These are phyloP conservation scores for Clitopilus passeckerianus DNA, from an alignment of 768 basidiomycete species.

Conservation along the genomic window DNA sequence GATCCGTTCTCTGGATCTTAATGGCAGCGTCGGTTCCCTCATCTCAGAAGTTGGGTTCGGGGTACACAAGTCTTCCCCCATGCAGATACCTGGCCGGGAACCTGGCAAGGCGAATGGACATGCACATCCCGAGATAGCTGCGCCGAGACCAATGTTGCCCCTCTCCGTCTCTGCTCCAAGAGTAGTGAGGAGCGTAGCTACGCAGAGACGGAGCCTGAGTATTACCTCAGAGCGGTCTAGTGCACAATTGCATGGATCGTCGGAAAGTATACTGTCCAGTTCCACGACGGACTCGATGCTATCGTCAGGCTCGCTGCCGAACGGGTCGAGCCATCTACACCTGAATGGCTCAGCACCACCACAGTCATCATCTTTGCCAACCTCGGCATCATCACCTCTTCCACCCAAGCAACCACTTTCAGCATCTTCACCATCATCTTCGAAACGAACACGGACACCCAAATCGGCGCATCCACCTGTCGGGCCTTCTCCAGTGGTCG, in stretches of 20 bases:
- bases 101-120: conserved; percentile 6
- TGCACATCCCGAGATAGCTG: conserved; percentile 10
- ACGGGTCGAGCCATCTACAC: conserved; percentile 7
- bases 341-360: conserved; percentile 5
- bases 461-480: conserved; percentile 15
- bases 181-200: conserved; percentile 52
- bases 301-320: conserved; percentile 9
- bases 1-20: conserved; percentile 35
- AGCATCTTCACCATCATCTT: conserved; percentile 3
- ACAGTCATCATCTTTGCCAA: conserved; percentile 1
- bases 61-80: conserved; percentile 20
- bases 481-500: conserved; percentile 16
- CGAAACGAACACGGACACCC: conserved; percentile 17
- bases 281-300: conserved; percentile 1
- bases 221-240: conserved; percentile 26
- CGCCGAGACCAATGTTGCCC: conserved; percentile 12
- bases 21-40: conserved; percentile 45
- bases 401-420: neutral
- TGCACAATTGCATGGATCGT: conserved; percentile 15
- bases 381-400: conserved; percentile 5
- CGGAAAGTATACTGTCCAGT: conserved; percentile 2
- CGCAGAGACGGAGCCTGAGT: conserved; percentile 34
- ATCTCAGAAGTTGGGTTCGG: conserved; percentile 38
- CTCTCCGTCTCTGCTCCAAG: conserved; percentile 36
- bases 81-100: conserved; percentile 11